Evolutionary conservation across 169 alveolate genomes (phyloP), one percentile per base, ranked within the genome.

Genomic region (Plasmodium blacklocki): DNA sequence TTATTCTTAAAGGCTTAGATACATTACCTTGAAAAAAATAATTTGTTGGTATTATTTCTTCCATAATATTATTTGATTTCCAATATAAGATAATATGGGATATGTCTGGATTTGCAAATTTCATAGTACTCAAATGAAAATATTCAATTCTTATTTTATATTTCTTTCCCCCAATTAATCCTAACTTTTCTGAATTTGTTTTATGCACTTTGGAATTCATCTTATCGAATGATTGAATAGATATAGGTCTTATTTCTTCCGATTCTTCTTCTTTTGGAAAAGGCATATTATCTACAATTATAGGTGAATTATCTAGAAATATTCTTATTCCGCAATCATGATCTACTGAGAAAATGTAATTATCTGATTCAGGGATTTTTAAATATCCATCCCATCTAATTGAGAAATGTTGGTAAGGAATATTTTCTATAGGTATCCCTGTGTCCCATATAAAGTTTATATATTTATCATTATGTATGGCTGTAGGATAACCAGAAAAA

Each of bases 381-480:
- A 96, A 45, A 88, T 93, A 96, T 43, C 98, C 98, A 63, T 96
- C 98, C 94, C 96, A 94, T 21, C 98, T 88, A 9, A 96, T 94
- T 3, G 98, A 96, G 58, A 96, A 96, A 45, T 95, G 90, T 58
- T 96, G 96, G 29, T 91, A 89, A 50, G 98, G 96, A 6, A 96
- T 95, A n/a, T 95, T 96, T 59, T 86, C 83, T 39, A 94, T 88
- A 2, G 98, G 98, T 12, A 93, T 76, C 5, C 93, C 73, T 39
- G 92, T 94, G 47, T 92, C 94, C 94, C 96, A 95, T 14, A 74
- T 72, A 72, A 93, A 73, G 63, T 92, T 72, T 45, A 95, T 78
- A 59, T 74, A 88, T 39, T 92, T 83, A 64, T 94, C 95, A 73
- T 94, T 95, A 56, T 74, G 29, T 43, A 93, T 93, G 11, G 94